These are phyloP conservation scores for Microdochium paspali DNA, from an alignment of 2,329 filamentous ascomycete genomes.

Conservation along the genomic window DNA sequence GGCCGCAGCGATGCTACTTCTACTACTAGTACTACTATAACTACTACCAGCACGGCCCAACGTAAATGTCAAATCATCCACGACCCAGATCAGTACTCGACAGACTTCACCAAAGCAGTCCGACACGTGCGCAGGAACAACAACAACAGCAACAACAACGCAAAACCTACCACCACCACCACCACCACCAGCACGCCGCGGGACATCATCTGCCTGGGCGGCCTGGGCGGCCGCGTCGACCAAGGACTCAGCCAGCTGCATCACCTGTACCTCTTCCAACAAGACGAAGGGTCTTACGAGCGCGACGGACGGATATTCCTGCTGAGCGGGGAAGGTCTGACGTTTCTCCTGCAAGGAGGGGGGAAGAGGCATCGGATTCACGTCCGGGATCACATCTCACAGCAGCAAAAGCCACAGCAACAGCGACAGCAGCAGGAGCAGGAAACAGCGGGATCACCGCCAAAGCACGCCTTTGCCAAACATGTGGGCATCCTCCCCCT, in stretches of 20 bases:
- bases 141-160: constrained; percentile 19
- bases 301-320: constrained; percentile 58
- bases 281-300: constrained; percentile 19
- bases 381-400: no score
- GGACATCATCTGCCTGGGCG: constrained; percentile 74
- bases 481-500: constrained; percentile 83
- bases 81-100: constrained; percentile 75
- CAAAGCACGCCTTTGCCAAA: constrained; percentile 48
- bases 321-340: constrained; percentile 71
- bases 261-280: constrained; percentile 62
- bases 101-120: constrained; percentile 83
- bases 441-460: not conserved
- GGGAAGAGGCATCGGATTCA: constrained; percentile 58
- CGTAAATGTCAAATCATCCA: constrained; percentile 39
- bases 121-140: constrained; percentile 10
- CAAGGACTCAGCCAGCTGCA: constrained; percentile 86
- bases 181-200: not conserved
- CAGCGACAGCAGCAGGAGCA: not conserved
- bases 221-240: constrained; percentile 83
- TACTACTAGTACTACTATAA: constrained; percentile 52
- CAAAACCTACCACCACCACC: constrained; percentile 20
- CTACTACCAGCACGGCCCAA: constrained; percentile 21
- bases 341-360: constrained; percentile 67
- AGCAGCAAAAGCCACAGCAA: constrained; percentile 25
- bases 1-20: no score